Base-by-base conservation (phyloP, 257 asterid species). In the Primulina tabacum region DNA sequence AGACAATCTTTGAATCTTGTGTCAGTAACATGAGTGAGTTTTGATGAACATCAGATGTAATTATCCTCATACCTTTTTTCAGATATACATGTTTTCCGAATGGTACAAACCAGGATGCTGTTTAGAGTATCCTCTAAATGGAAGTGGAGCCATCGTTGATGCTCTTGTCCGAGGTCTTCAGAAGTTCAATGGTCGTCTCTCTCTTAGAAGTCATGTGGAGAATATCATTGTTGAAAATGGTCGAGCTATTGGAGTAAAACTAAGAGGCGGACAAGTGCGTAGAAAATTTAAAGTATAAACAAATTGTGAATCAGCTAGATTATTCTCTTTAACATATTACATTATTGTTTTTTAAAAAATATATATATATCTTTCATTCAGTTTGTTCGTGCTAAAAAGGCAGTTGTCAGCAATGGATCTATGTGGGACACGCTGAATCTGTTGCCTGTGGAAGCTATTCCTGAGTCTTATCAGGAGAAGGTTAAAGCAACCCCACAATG, bases 1-100 rank as follows among this genome's bases (percentile, higher is more conserved):
- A 50, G 32, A 17, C 29, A 43, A 35, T 37, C 14, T 20, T 3
- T 10, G 32, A 34, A 71, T 62, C 59, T 34, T 29, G 50, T 38
- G 30, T 9, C 18, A 8, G 0, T 24, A 57, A 40, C 20, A 14
- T 65, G 26, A 32, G 65, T 43, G 4, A 62, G 56, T 56, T 69
- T 37, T 58, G 8, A 18, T 40, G 32, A 63, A 47, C 34, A 52
- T 30, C 2, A 28, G 24, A 16, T 37, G 26, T 57, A 18, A 40
- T 30, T 76, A 50, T 30, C 32, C 59, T 43, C 55, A 43, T 37
- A 68, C 21, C 11, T 40, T 37, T 75, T 78, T 71, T 68, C 85
- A 90, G 98, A 83, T 93, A 70, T 93, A 93, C 89, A 90, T 90
- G 97, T 86, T 93, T 74, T 83, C 97, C 14, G 97, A 93, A 78